Percentiles rank a stretch among this genome's conserved stretches.
These are phyloP conservation scores for Cordyceps tenuipes DNA, from an alignment of 2,329 filamentous ascomycete species.

Conservation along the genomic window DNA sequence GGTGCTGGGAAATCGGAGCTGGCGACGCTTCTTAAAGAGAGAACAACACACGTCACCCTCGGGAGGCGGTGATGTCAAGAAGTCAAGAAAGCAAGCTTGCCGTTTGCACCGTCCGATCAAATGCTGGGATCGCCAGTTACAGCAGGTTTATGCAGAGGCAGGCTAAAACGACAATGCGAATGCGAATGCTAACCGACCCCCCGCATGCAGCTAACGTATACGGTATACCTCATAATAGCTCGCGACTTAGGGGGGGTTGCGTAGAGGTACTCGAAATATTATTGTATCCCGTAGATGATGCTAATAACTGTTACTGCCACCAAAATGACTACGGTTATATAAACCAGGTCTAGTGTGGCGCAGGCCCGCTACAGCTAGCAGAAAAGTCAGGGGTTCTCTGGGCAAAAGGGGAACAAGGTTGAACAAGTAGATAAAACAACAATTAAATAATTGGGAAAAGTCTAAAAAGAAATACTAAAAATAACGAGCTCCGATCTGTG, in stretches of 20 bases:
- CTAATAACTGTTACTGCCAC: not conserved
- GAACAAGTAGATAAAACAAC: not conserved
- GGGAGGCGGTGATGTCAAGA: conserved; percentile 2
- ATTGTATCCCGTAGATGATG: conserved; percentile 1
- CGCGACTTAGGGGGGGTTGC: not conserved
- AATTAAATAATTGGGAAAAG: too few relatives aligned
- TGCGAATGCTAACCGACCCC: not conserved
- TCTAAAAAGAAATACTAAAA: too few relatives aligned
- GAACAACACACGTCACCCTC: conserved; percentile 5
- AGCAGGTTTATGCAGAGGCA: conserved; percentile 1
- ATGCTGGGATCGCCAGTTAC: not conserved
- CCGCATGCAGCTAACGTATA: conserved; percentile 4
- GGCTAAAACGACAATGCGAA: not conserved
- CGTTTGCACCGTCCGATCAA: not conserved
- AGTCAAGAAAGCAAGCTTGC: not conserved
- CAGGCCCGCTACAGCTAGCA: not conserved
- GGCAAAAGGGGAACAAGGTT: not conserved
- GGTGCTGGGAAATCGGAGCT: not conserved
- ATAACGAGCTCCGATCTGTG: too few relatives aligned
- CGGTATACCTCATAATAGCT: not conserved
- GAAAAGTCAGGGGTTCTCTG: not conserved
- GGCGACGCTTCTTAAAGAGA: not conserved
- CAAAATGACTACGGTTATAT: conserved; percentile 1
- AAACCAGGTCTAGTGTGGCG: not conserved
- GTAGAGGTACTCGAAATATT: not conserved